Evolutionary conservation across 169 alveolate species (phyloP).

Genomic region (Sarcocystis neurona): DNA sequence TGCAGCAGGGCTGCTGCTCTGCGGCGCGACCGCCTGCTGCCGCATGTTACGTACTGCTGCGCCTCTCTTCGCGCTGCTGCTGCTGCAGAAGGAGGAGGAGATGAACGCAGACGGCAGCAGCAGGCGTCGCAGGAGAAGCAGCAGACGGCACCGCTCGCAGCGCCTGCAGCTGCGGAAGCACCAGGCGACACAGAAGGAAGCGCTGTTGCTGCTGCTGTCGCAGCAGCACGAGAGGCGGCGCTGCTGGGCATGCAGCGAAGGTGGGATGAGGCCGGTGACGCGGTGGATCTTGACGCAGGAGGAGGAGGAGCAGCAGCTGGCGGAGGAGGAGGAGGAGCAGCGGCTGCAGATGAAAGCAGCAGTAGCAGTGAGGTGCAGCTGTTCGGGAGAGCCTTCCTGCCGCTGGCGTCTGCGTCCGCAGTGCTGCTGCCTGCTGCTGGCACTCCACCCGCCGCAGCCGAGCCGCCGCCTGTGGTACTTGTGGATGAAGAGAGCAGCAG

Average conservation of each 20-base stretch:
- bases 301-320: background rate
- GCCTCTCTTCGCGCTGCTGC: background rate
- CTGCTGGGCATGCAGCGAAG: background rate
- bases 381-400: conserved; percentile 15
- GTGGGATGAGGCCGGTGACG: background rate
- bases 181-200: background rate
- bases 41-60: conserved; percentile 16
- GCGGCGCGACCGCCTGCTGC: background rate
- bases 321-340: conserved; percentile 19
- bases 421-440: too few relatives aligned
- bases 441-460: conserved; percentile 18
- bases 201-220: too few relatives aligned
- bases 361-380: background rate
- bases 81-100: background rate
- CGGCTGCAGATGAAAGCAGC: background rate
- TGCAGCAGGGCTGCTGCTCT: conserved; percentile 7
- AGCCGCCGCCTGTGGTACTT: background rate
- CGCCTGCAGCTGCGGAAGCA: background rate
- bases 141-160: background rate
- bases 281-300: conserved; percentile 6
- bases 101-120: background rate
- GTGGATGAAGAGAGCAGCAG: background rate
- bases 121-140: background rate
- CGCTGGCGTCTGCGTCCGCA: conserved; percentile 41
- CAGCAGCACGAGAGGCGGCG: background rate